Percentiles rank a stretch among this genome's conserved stretches.
phyloP scores from a whole-genome alignment of 192 early-diverging fungal genomes.

The Entrophospora sp. region DNA sequence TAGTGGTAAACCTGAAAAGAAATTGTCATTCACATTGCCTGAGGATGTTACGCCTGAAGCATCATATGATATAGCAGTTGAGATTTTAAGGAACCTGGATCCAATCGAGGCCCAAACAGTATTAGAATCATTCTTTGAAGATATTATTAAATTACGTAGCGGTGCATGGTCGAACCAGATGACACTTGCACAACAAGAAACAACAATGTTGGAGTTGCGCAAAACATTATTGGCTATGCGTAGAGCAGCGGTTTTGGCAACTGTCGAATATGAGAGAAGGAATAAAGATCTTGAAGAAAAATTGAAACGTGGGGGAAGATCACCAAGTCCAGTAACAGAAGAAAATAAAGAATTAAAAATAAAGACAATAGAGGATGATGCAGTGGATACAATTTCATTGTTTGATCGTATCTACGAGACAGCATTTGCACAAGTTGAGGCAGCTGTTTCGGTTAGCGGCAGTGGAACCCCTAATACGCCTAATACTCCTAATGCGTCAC shows the following conservation, averaged over 20 bases:
- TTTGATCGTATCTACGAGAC: slow-evolving; percentile 9
- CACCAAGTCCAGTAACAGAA: slow-evolving; percentile 3
- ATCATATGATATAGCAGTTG: slow-evolving; percentile 40
- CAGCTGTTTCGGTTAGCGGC: background rate
- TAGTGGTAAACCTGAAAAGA: slow-evolving; percentile 25
- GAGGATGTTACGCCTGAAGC: slow-evolving; percentile 35
- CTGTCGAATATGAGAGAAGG: slow-evolving; percentile 37
- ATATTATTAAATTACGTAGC: slow-evolving; percentile 42
- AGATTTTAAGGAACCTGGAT: slow-evolving; percentile 42
- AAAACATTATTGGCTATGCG: slow-evolving; percentile 50
- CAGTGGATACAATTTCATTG: background rate
- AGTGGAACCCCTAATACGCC: background rate
- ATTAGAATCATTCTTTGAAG: slow-evolving; percentile 46
- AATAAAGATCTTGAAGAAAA: slow-evolving; percentile 32
- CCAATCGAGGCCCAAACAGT: slow-evolving; percentile 40
- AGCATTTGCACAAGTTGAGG: background rate
- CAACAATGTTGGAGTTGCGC: slow-evolving; percentile 41
- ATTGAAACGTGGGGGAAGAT: slow-evolving; percentile 16
- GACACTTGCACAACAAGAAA: slow-evolving; percentile 40
- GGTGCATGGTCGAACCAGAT: slow-evolving; percentile 37
- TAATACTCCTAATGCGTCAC: background rate
- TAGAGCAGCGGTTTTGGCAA: slow-evolving; percentile 42
- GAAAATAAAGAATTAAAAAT: background rate
- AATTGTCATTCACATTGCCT: slow-evolving; percentile 29
- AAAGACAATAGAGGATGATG: background rate